Evolutionary conservation across 2,329 filamentous ascomycete species (phyloP).

Genomic region (Chaetomiaceae sp.): DNA sequence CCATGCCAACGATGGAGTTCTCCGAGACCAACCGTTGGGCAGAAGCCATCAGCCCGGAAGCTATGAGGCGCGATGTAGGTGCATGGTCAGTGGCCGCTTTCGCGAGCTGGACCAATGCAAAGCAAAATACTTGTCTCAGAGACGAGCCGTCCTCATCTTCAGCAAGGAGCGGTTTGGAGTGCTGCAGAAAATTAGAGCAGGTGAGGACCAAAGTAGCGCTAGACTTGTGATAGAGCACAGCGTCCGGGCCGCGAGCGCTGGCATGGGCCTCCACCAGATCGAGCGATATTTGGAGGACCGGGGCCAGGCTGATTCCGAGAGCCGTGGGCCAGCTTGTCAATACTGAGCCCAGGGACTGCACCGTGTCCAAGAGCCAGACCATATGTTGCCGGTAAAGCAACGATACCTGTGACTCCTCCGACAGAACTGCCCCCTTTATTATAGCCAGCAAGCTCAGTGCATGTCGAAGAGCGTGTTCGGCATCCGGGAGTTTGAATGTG

Average conservation of each 20-base stretch:
- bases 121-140: conserved; percentile 18
- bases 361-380: conserved; percentile 48
- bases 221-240: conserved; percentile 25
- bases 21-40: conserved; percentile 19
- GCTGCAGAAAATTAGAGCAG: conserved; percentile 22
- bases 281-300: conserved; percentile 36
- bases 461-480: conserved; percentile 44
- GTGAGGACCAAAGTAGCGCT: conserved; percentile 27
- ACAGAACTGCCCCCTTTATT: conserved; percentile 38
- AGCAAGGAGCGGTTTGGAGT: conserved; percentile 15
- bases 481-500: conserved; percentile 37
- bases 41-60: conserved; percentile 23
- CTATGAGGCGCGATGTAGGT: conserved; percentile 26
- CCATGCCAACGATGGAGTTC: conserved; percentile 17
- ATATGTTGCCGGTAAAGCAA: conserved; percentile 36
- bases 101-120: conserved; percentile 27
- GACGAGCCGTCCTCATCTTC: conserved; percentile 16
- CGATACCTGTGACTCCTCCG: conserved; percentile 30
- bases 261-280: conserved; percentile 26
- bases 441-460: conserved; percentile 41
- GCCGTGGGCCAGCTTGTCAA: conserved; percentile 36
- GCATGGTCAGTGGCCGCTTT: conserved; percentile 22
- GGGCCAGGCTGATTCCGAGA: conserved; percentile 30
- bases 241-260: conserved; percentile 12
- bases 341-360: conserved; percentile 39